These are phyloP conservation scores for Hemileccinum hortonii DNA, from an alignment of 1,284 basidiomycete species.

Conservation along the genomic window DNA sequence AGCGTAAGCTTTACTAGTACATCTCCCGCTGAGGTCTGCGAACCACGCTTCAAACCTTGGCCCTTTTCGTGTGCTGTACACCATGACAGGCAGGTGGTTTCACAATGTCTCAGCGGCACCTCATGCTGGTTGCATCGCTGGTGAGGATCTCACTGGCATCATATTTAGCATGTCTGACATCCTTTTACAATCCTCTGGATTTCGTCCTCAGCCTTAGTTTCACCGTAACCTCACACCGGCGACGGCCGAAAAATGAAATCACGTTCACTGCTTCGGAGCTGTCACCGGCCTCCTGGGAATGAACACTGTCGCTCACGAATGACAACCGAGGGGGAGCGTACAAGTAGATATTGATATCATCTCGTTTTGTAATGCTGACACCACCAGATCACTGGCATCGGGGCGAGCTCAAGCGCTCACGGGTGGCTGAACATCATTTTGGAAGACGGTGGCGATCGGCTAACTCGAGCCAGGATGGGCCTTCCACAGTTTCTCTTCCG, in stretches of 20 bases:
- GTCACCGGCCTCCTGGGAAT: neutral
- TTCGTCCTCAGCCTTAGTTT: neutral
- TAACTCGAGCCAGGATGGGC: no score
- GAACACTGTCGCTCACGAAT: neutral
- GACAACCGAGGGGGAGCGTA: neutral
- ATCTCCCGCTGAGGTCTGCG: neutral
- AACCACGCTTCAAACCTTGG: neutral
- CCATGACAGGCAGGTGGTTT: no score
- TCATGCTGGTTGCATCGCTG: no score
- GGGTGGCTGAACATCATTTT: no score
- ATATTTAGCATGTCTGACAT: no score
- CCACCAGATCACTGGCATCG: no score
- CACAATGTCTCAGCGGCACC: neutral
- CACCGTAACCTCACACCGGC: neutral
- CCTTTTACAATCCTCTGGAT: neutral
- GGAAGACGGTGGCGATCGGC: no score
- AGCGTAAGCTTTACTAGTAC: neutral
- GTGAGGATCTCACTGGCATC: no score
- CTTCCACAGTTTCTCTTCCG: no score
- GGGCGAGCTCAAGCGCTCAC: no score
- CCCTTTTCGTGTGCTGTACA: neutral
- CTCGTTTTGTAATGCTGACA: no score
- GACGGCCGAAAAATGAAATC: neutral
- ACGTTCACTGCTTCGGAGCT: neutral
- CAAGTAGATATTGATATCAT: neutral